Conservation (phyloP, 805 yeast genomes). For the Kluyveromyces siamensis region DNA sequence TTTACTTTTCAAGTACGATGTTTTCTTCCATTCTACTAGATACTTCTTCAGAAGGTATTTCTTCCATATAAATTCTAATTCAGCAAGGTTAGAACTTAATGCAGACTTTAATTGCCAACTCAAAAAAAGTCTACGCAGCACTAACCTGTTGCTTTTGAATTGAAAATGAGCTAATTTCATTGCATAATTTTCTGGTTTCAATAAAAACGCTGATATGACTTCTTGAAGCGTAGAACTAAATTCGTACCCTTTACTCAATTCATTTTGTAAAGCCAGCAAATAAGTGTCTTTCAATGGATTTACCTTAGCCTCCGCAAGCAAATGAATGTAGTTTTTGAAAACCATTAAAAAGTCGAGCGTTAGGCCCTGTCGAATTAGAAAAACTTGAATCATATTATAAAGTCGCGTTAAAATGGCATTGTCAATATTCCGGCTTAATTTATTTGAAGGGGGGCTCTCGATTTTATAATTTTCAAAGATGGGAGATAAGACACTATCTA, state of each 20-base stretch:
- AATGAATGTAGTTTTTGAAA: constrained; percentile 14
- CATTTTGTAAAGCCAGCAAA: constrained; percentile 14
- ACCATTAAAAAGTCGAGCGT: constrained; percentile 21
- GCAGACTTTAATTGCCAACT: constrained; percentile 13
- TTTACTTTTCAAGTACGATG: background rate
- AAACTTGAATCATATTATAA: constrained; percentile 19
- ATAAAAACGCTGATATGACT: constrained; percentile 12
- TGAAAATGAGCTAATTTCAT: constrained; percentile 18
- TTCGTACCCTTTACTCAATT: constrained; percentile 12
- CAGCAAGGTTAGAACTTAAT: constrained; percentile 7
- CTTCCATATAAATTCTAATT: constrained; percentile 11
- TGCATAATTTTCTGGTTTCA: constrained; percentile 17
- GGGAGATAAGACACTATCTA: background rate
- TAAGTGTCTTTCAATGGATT: constrained; percentile 18
- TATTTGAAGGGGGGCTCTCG: background rate
- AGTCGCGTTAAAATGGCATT: constrained; percentile 10
- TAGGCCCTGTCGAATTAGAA: constrained; percentile 15
- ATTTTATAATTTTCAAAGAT: background rate
- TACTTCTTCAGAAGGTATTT: constrained; percentile 8
- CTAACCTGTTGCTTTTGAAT: constrained; percentile 6
- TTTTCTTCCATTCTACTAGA: constrained; percentile 8
- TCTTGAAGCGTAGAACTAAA: constrained; percentile 13
- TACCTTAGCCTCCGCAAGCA: constrained; percentile 11
- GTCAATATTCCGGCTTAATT: background rate
- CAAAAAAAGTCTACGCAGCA: constrained; percentile 6